Evolutionary conservation across 169 alveolate genomes (phyloP), one percentile per base, ranked within the genome.

Genomic region (Plasmodium relictum): DNA sequence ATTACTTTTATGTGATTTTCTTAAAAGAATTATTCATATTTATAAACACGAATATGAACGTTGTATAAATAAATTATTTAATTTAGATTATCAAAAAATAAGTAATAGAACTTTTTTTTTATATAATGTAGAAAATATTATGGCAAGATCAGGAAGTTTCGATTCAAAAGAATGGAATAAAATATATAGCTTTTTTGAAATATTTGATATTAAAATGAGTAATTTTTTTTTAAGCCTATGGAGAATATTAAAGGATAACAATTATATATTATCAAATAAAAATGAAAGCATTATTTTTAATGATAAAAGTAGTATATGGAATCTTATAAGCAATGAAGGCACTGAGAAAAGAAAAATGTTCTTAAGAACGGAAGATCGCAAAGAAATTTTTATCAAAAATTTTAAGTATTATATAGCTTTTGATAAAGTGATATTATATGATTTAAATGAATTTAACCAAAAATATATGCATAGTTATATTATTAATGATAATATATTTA

Each of bases 101-200:
- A 65, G 20, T 63, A 45, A 39, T 22, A 24, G 59, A 37, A 6
- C 18, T 2, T n/a, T 14, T 8, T 78, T 78, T 65, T 48, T 78
- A 59, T 56, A 78, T 48, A 48, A 56, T 3, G 52, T 78, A 16
- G 89, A 78, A 42, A 78, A 78, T 78, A 65, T 78, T 66, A 48
- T 63, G 62, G 50, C 78, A 72, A 78, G 89, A 45, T 78, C 89
- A 63, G 89, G 89, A 14, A 63, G 89, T 78, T 78, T 78, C n/a
- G 89, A 78, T 56, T 50, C 65, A 24, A 78, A 78, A 48, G 89
- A 78, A 42, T 78, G 89, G 89, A 78, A 65, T 26, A 78, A 78
- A 50, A 48, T 78, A 31, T 78, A 63, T 16, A n/a, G 48, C 14
- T 45, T 78, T n/a, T 78, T 63, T 78, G 89, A 78, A 65, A 24